phyloP scores from a whole-genome alignment of 2,329 filamentous ascomycete species.

The Fusarium clavum region DNA sequence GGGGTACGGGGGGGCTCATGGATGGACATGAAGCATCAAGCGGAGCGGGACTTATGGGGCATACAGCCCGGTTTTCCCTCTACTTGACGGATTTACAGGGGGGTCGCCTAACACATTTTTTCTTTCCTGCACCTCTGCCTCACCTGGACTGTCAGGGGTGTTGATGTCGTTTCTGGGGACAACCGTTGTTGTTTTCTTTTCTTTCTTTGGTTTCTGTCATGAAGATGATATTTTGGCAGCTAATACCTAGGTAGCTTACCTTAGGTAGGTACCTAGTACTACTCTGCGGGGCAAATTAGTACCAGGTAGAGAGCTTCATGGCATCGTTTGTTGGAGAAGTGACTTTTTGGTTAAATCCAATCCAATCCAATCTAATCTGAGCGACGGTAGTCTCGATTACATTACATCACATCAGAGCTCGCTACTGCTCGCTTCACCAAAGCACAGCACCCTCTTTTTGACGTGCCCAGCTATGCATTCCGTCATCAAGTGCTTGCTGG shows the following conservation, averaged over 20 bases:
- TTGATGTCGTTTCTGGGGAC: conserved; percentile 32
- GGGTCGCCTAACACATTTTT: conserved; percentile 24
- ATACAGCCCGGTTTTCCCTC: conserved; percentile 28
- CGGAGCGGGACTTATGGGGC: conserved; percentile 39
- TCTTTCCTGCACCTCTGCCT: conserved; percentile 3
- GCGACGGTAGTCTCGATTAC: not conserved
- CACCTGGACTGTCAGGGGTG: conserved; percentile 22
- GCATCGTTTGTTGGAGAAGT: conserved; percentile 25
- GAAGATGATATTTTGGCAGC: conserved; percentile 9
- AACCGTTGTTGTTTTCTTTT: conserved; percentile 22
- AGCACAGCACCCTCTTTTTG: conserved; percentile 24
- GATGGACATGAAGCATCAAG: conserved; percentile 34
- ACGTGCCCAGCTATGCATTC: conserved; percentile 19
- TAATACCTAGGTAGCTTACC: not conserved
- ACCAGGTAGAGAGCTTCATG: conserved; percentile 11
- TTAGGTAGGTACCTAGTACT: not conserved
- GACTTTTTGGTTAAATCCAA: conserved; percentile 10
- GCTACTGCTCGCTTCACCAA: conserved; percentile 3
- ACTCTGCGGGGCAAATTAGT: conserved; percentile 15
- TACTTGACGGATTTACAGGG: conserved; percentile 31
- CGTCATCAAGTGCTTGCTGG: conserved; percentile 25
- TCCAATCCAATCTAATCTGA: conserved; percentile 15
- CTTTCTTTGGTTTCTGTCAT: conserved; percentile 25
- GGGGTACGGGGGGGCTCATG: conserved; percentile 9
- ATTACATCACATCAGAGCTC: conserved; percentile 30